These are phyloP conservation scores for Fusarium phyllophilum DNA, from an alignment of 2,329 filamentous ascomycete genomes.

Conservation along the genomic window DNA sequence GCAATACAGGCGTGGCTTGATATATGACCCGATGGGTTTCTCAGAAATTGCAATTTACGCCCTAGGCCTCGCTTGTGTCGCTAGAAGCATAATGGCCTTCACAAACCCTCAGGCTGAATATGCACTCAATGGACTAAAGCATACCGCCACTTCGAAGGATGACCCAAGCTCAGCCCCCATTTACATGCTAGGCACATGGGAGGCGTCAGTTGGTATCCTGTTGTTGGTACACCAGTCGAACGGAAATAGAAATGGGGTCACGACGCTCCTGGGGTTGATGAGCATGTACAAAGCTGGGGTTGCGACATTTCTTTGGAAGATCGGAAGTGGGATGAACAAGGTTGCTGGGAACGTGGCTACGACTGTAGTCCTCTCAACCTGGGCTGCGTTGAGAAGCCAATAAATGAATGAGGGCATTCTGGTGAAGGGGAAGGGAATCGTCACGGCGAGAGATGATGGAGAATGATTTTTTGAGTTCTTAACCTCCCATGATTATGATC, in stretches of 20 bases:
- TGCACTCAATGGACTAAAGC: neutral
- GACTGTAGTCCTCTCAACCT: neutral
- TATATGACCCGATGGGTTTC: neutral
- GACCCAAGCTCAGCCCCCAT: constrained; percentile 1
- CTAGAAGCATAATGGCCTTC: constrained; percentile 10
- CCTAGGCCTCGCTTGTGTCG: neutral
- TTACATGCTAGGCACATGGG: constrained; percentile 11
- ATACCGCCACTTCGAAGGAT: neutral
- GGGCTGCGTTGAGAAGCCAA: neutral
- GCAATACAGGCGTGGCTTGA: accelerated
- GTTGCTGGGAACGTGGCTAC: neutral
- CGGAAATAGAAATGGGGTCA: neutral
- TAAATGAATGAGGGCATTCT: accelerated
- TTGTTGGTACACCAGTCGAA: neutral
- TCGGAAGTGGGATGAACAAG: neutral
- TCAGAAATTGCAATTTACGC: neutral
- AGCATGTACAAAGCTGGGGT: neutral
- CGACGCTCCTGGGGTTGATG: neutral
- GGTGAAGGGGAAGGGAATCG: neutral
- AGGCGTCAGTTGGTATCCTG: neutral
- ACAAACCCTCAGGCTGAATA: constrained; percentile 11
- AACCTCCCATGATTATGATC: neutral
- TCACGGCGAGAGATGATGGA: neutral
- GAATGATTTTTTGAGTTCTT: neutral
- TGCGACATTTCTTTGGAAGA: neutral